These are phyloP conservation scores for Metschnikowia noctiluminum DNA, from an alignment of 805 yeast species.

Conservation along the genomic window DNA sequence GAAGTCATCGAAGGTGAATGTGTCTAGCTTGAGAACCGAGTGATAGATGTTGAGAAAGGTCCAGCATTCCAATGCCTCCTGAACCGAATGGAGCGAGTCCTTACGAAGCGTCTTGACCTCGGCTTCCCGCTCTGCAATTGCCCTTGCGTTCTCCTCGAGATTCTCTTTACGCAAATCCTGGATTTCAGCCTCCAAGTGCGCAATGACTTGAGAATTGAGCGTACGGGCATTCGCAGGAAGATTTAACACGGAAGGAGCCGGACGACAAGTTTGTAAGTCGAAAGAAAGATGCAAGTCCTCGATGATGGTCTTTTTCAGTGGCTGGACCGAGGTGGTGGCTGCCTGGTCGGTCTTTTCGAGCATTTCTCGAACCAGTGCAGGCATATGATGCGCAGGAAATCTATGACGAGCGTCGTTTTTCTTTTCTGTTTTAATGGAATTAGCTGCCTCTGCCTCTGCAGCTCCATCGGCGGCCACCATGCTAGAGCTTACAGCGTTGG, in stretches of 20 bases:
- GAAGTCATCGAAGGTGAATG: conserved; percentile 78
- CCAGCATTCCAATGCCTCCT: conserved; percentile 67
- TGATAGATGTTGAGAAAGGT: conserved; percentile 69
- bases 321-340: conserved; percentile 15
- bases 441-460: conserved; percentile 2
- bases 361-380: conserved; percentile 13
- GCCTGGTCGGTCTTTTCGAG: conserved; percentile 13
- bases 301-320: conserved; percentile 18
- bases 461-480: conserved; percentile 1
- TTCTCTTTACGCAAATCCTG: conserved; percentile 4
- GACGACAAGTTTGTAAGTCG: conserved; percentile 17
- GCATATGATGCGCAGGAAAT: conserved; percentile 18
- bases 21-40: conserved; percentile 59
- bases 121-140: background rate
- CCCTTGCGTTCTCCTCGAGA: background rate
- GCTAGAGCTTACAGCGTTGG: conserved; percentile 2
- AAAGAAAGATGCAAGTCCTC: conserved; percentile 17
- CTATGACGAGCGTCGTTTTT: conserved; percentile 14
- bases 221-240: conserved; percentile 15
- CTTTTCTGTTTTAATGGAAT: background rate
- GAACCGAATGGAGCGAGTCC: conserved; percentile 18
- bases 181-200: conserved; percentile 9
- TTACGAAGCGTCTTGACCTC: background rate
- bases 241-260: conserved; percentile 9
- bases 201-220: conserved; percentile 9